Percentiles rank a stretch among this genome's conserved stretches.
These are phyloP conservation scores for Alliaria petiolata DNA, from an alignment of 345 rosid genomes.

Conservation along the genomic window DNA sequence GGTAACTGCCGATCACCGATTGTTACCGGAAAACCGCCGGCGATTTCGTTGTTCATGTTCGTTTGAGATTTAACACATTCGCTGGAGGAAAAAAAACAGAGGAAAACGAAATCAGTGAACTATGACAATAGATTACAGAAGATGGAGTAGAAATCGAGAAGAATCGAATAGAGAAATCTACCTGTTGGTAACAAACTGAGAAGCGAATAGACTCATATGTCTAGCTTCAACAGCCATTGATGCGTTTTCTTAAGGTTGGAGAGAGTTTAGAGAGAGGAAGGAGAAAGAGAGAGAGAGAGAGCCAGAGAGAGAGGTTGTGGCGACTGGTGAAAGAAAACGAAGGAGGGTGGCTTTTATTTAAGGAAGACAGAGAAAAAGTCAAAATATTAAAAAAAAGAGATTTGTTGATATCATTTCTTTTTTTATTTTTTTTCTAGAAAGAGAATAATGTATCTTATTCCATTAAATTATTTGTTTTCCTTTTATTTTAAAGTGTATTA, in stretches of 20 bases:
- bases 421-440: slow-evolving; percentile 9
- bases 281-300: not conserved
- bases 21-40: slow-evolving; percentile 27
- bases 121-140: not conserved
- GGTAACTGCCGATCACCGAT: slow-evolving; percentile 23
- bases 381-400: slow-evolving; percentile 19
- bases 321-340: slow-evolving; percentile 23
- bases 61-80: slow-evolving; percentile 39
- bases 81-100: slow-evolving; percentile 23
- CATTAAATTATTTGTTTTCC: not conserved
- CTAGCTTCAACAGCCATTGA: slow-evolving; percentile 62
- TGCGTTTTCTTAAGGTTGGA: slow-evolving; percentile 1
- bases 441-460: slow-evolving; percentile 15
- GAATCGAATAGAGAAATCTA: slow-evolving; percentile 4
- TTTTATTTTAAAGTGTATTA: not conserved
- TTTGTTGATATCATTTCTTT: not conserved
- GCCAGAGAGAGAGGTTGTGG: slow-evolving; percentile 15
- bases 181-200: slow-evolving; percentile 42
- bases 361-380: slow-evolving; percentile 31
- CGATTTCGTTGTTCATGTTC: slow-evolving; percentile 34
- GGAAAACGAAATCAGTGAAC: not conserved
- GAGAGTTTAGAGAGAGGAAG: slow-evolving; percentile 15
- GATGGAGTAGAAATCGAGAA: too few species aligned
- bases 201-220: slow-evolving; percentile 37
- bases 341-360: slow-evolving; percentile 29